phyloP scores from a whole-genome alignment of 2,329 filamentous ascomycete genomes.

The Claviceps digitariae region DNA sequence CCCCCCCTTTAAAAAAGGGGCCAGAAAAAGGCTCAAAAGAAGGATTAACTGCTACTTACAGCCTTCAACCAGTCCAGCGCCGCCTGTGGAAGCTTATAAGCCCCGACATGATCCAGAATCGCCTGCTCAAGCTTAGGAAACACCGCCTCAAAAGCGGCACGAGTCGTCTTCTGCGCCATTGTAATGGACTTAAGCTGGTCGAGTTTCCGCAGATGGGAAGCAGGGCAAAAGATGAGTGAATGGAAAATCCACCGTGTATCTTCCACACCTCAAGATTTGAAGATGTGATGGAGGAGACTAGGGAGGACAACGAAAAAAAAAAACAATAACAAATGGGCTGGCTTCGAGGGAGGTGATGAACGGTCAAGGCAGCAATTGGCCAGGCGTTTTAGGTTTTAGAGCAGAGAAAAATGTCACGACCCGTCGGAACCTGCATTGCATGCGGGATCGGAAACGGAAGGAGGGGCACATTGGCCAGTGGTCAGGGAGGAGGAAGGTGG shows the following conservation, averaged over 20 bases:
- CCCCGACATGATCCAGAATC: conserved; percentile 61
- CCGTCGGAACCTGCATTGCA: no score
- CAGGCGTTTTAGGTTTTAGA: no score
- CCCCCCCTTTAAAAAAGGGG: background rate
- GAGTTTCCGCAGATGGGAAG: background rate
- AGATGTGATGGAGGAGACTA: no score
- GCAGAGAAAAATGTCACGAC: no score
- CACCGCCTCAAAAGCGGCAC: conserved; percentile 78
- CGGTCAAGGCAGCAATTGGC: no score
- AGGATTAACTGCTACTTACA: conserved; percentile 32
- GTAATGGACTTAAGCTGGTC: no score
- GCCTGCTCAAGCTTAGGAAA: conserved; percentile 79
- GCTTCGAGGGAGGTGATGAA: no score
- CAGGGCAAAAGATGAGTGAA: background rate
- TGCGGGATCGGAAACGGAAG: no score
- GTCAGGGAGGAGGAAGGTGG: background rate
- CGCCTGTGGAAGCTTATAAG: conserved; percentile 71
- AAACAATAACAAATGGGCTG: no score
- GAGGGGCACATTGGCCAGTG: no score
- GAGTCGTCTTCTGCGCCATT: conserved; percentile 60
- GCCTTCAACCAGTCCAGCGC: conserved; percentile 78
- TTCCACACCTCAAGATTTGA: no score
- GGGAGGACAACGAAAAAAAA: background rate
- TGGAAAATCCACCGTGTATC: no score
- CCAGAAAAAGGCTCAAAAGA: background rate